Evolutionary conservation across 2,329 filamentous ascomycete genomes (phyloP), one percentile per base, ranked within the genome.

Genomic region (Fusarium falciforme): DNA sequence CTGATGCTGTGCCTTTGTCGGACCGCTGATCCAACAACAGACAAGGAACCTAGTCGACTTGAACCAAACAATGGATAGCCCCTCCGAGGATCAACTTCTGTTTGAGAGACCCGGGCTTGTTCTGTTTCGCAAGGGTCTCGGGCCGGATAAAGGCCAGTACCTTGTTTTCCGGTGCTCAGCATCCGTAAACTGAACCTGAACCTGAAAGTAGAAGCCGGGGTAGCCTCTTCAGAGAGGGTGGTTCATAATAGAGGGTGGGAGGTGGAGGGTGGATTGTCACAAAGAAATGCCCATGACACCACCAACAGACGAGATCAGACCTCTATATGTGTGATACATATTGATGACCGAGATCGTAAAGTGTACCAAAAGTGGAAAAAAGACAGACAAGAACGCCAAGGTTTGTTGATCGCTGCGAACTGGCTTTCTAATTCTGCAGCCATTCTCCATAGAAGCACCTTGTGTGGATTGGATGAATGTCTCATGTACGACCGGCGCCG

Each of bases 71-170:
- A 59, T 35, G 52, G 14, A 59, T 35, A 22, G 14, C 47, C 67
- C 27, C 47, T 52, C 49, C 57, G 44, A 64, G 70, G 59, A 71
- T 55, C 33, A 67, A 54, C 17, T 44, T 62, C 42, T 59, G 47
- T 58, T 33, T 49, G 60, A 59, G 61, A 61, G 42, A 25, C 49
- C 61, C 52, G 35, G 47, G 27, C 61, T 29, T 47, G 59, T 57
- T 72, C 63, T 68, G 42, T 57, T 33, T 62, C 52, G 60, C 59
- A 72, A 74, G 65, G 68, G 63, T 67, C 36, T 72, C 59, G 68
- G 42, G 40, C 65, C 61, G 65, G 72, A 59, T 75, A 75, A 75
- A 73, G 66, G 14, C 58, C 55, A 75, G 25, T 58, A 57, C 62
- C 72, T 49, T 75, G 72, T 49, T 64, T 61, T 38, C 60, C 63